phyloP scores from a whole-genome alignment of 306 rosid genomes.

The Fragaria nilgerrensis region DNA sequence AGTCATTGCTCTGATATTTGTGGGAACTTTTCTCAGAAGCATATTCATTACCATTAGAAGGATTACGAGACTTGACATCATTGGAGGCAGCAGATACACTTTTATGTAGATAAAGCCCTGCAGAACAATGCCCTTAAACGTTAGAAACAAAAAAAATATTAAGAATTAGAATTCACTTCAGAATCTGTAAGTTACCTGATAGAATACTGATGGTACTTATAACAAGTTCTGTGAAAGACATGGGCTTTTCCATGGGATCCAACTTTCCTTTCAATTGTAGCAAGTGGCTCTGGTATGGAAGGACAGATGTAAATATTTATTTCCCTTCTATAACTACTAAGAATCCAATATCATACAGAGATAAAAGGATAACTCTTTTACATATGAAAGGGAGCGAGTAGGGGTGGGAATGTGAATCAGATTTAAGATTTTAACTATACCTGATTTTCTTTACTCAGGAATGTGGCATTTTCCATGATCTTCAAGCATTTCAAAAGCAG shows the following conservation, averaged over 20 bases:
- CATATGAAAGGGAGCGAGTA: background rate
- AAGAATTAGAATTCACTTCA: conserved; percentile 20
- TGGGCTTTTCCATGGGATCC: conserved; percentile 34
- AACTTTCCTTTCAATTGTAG: conserved; percentile 71
- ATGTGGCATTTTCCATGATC: conserved; percentile 98
- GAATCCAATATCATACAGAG: background rate
- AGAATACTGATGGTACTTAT: conserved; percentile 69
- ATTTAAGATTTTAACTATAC: conserved; percentile 30
- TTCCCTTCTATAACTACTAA: background rate
- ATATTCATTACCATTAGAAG: conserved; percentile 21
- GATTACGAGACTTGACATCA: conserved; percentile 23
- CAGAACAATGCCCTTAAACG: conserved; percentile 28
- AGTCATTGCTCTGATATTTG: conserved; percentile 36
- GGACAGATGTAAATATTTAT: conserved; percentile 23
- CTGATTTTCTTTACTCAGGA: conserved; percentile 90
- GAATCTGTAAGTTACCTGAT: conserved; percentile 57
- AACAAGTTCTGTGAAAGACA: conserved; percentile 64
- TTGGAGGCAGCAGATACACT: conserved; percentile 27
- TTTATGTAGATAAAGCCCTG: conserved; percentile 43
- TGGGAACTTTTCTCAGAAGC: conserved; percentile 42
- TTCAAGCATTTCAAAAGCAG: conserved; percentile 75
- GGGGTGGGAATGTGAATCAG: conserved; percentile 1
- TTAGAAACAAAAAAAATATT: conserved; percentile 26
- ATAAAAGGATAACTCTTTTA: conserved; percentile 16
- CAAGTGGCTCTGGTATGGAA: conserved; percentile 69